phyloP scores from a whole-genome alignment of 768 basidiomycete genomes.

The Lentinula sp. region DNA sequence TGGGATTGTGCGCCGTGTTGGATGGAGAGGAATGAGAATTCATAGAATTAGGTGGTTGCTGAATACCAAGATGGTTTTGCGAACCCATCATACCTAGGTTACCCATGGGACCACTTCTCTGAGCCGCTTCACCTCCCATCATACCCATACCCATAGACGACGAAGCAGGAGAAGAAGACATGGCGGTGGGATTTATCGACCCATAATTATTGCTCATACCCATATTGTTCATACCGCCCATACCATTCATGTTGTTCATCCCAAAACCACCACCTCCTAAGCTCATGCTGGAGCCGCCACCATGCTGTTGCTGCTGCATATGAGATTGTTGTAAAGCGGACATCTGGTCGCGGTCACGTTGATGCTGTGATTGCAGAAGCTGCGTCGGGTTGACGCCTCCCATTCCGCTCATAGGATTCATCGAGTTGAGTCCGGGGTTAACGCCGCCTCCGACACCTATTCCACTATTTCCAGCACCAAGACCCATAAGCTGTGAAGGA shows the following conservation, averaged over 20 bases:
- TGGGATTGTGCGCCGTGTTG: conserved; percentile 1
- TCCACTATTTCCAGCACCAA: neutral
- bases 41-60: neutral
- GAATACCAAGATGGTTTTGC: neutral
- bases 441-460: neutral
- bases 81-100: neutral
- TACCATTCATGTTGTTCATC: conserved; percentile 6
- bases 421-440: neutral
- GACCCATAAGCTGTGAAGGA: conserved; percentile 5
- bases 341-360: conserved; percentile 8
- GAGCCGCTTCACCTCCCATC: neutral
- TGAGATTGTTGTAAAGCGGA: neutral
- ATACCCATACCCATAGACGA: neutral
- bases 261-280: neutral
- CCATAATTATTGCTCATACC: neutral
- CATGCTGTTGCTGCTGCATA: neutral
- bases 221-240: conserved; percentile 6
- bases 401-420: neutral
- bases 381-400: conserved; percentile 3
- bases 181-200: neutral
- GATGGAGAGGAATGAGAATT: neutral
- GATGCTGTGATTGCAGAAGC: conserved; percentile 1
- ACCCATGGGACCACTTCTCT: neutral
- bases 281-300: neutral
- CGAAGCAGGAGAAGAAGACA: neutral